A percentile compares a stretch with the other conserved stretches of the same genome.
These are phyloP conservation scores for Solanum chacoense DNA, from an alignment of 305 asterid genomes.

Conservation along the genomic window DNA sequence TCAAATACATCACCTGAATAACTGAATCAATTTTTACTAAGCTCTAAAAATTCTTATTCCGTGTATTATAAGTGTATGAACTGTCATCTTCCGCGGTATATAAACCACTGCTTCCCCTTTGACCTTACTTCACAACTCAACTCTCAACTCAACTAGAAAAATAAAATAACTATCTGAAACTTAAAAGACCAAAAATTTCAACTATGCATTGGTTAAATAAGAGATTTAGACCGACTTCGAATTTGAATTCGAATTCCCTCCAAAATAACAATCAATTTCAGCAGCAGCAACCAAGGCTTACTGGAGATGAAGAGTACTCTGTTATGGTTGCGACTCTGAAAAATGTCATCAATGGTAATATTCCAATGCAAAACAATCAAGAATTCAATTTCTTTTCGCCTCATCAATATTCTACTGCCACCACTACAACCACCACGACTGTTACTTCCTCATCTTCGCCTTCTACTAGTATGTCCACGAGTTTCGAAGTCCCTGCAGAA, in stretches of 20 bases:
- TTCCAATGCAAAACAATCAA: not conserved
- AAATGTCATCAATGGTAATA: conserved; percentile 40
- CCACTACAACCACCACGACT: not conserved
- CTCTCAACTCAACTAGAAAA: not conserved
- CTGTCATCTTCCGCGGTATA: conserved; percentile 20
- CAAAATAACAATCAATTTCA: not conserved
- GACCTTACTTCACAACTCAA: not conserved
- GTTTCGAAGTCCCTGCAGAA: conserved; percentile 10
- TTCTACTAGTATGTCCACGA: not conserved
- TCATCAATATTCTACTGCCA: not conserved
- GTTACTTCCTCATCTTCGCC: not conserved
- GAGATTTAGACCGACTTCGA: conserved; percentile 13
- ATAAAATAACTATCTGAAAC: not conserved
- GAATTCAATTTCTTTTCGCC: not conserved
- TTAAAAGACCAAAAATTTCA: not conserved
- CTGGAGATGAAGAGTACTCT: conserved; percentile 42
- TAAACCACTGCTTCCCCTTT: conserved; percentile 4
- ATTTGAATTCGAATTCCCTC: not conserved
- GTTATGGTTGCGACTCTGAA: conserved; percentile 52
- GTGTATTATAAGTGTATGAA: conserved; percentile 40
- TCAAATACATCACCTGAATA: not conserved
- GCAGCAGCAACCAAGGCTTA: conserved; percentile 4
- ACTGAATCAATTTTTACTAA: not conserved
- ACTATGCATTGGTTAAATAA: conserved; percentile 47
- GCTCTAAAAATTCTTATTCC: conserved; percentile 10